Conservation (phyloP, 768 basidiomycete genomes). For the Chalciporus piperatus region DNA sequence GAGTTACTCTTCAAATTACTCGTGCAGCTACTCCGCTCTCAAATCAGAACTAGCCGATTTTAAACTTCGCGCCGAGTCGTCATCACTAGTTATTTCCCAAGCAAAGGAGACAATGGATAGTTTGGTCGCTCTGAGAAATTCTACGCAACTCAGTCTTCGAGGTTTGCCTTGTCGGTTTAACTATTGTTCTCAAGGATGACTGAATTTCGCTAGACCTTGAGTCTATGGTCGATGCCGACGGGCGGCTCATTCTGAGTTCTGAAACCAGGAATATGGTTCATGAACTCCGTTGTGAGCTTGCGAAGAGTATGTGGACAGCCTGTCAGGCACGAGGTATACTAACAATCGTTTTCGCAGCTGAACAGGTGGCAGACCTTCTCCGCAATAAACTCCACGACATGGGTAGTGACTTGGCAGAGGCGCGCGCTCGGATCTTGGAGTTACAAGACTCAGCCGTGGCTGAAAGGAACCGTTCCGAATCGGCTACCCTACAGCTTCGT, state of each 20-base stretch:
- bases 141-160: slow-evolving; percentile 20
- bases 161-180: slow-evolving; percentile 17
- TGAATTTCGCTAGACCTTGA: slow-evolving; percentile 24
- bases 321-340: neutral
- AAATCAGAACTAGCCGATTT: slow-evolving; percentile 30
- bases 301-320: slow-evolving; percentile 27
- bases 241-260: slow-evolving; percentile 22
- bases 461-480: slow-evolving; percentile 23
- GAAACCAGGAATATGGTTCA: slow-evolving; percentile 29
- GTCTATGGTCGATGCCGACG: slow-evolving; percentile 25
- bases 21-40: slow-evolving; percentile 27
- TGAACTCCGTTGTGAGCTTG: slow-evolving; percentile 36
- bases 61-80: slow-evolving; percentile 22
- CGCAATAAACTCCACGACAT: slow-evolving; percentile 44
- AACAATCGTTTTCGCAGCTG: slow-evolving; percentile 32
- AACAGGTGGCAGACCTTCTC: slow-evolving; percentile 47
- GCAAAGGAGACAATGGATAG: slow-evolving; percentile 27
- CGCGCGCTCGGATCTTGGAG: slow-evolving; percentile 37
- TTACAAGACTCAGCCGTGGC: slow-evolving; percentile 29
- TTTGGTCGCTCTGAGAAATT: slow-evolving; percentile 22
- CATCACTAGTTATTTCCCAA: slow-evolving; percentile 19
- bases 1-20: neutral
- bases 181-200: neutral
- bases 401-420: slow-evolving; percentile 42
- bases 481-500: slow-evolving; percentile 19